Evolutionary conservation across 768 basidiomycete genomes (phyloP).

Genomic region (Tulasnella sp.): DNA sequence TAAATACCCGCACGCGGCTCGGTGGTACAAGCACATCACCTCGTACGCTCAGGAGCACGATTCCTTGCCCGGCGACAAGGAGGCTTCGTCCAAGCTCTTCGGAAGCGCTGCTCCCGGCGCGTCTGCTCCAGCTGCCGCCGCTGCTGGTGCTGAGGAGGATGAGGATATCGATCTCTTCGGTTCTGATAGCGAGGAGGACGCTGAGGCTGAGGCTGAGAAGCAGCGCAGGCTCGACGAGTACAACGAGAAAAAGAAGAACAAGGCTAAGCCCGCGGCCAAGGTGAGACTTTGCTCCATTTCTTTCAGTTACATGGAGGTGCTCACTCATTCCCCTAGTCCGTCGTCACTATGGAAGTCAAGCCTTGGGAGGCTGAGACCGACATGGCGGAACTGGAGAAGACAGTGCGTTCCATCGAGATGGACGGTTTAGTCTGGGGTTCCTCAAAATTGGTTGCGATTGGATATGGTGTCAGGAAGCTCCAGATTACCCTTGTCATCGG

Average conservation of each 20-base stretch:
- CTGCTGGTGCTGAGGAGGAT: slow-evolving; percentile 55
- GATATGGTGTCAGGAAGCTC: slow-evolving; percentile 90
- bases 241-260: slow-evolving; percentile 83
- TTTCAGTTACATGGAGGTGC: background rate
- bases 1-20: slow-evolving; percentile 56
- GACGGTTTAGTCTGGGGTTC: slow-evolving; percentile 95
- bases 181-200: slow-evolving; percentile 70
- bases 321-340: slow-evolving; percentile 51
- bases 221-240: slow-evolving; percentile 32
- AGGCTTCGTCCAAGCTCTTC: slow-evolving; percentile 62
- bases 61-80: slow-evolving; percentile 75
- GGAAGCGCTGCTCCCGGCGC: slow-evolving; percentile 32
- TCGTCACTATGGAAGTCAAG: slow-evolving; percentile 97
- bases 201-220: slow-evolving; percentile 66
- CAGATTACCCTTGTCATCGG: slow-evolving; percentile 51
- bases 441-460: slow-evolving; percentile 84
- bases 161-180: slow-evolving; percentile 83
- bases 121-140: slow-evolving; percentile 32
- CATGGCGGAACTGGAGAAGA: slow-evolving; percentile 73
- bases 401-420: slow-evolving; percentile 76
- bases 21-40: slow-evolving; percentile 93
- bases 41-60: slow-evolving; percentile 72
- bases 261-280: slow-evolving; percentile 82
- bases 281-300: slow-evolving; percentile 28
- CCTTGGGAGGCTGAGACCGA: slow-evolving; percentile 99